Conservation (phyloP, 306 rosid species). For the Fragaria vesca region DNA sequence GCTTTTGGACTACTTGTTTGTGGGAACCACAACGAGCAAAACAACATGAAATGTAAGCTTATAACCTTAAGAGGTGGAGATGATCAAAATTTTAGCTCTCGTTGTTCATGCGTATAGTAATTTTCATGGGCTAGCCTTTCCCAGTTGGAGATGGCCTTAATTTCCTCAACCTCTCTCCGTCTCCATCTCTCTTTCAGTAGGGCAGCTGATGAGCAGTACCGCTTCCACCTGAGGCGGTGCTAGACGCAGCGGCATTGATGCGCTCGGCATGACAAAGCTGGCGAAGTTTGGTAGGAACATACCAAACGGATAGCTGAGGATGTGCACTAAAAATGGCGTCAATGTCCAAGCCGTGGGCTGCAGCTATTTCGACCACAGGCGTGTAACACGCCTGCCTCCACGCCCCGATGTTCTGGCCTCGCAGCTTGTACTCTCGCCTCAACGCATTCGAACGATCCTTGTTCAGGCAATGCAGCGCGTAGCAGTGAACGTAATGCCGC, state of each 20-base stretch:
- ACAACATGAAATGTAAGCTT: too few species aligned
- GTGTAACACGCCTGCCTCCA: constrained; percentile 88
- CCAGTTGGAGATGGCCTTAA: too few species aligned
- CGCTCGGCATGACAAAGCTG: constrained; percentile 89
- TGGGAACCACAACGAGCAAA: too few species aligned
- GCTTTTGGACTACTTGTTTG: too few species aligned
- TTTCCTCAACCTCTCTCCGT: not conserved
- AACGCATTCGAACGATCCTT: constrained; percentile 69
- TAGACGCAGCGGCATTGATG: constrained; percentile 47
- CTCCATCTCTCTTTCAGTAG: constrained; percentile 17
- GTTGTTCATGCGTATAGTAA: too few species aligned
- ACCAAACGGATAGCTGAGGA: constrained; percentile 81
- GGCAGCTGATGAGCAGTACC: constrained; percentile 19
- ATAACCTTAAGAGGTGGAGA: too few species aligned
- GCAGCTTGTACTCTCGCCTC: constrained; percentile 32
- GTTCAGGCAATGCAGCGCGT: constrained; percentile 83
- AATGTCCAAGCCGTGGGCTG: constrained; percentile 85
- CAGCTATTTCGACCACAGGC: constrained; percentile 75
- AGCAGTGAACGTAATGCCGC: constrained; percentile 96
- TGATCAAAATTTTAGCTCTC: too few species aligned
- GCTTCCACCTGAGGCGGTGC: constrained; percentile 42
- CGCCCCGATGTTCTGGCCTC: constrained; percentile 54
- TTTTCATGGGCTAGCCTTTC: too few species aligned
- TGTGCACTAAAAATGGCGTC: constrained; percentile 86
- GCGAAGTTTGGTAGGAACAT: constrained; percentile 94